Conservation (phyloP, 352 stramenopile genomes). For the Globisporangium apiculatum region DNA sequence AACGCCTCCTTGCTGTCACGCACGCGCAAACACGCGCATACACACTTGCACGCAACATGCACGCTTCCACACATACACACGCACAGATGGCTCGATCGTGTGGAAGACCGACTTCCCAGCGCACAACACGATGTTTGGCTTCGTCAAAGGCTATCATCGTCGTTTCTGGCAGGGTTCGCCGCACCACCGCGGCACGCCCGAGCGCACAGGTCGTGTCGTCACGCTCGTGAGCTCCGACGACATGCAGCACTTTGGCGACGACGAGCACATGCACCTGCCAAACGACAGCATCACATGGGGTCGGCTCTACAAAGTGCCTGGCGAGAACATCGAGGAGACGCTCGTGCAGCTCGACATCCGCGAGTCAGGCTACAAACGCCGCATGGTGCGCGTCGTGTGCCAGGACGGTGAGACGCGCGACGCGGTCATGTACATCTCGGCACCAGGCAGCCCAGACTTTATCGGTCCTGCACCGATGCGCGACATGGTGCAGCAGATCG, state of each 20-base stretch:
- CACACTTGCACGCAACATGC: too few species aligned
- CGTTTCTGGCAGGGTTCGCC: conserved; percentile 88
- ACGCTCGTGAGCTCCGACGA: conserved; percentile 79
- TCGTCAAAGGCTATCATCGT: conserved; percentile 79
- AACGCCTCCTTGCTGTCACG: background rate
- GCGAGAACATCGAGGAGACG: conserved; percentile 67
- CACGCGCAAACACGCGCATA: background rate
- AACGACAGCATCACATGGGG: conserved; percentile 76
- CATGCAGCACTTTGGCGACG: conserved; percentile 56
- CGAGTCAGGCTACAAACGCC: conserved; percentile 78
- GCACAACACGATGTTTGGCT: conserved; percentile 24
- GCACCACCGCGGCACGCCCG: conserved; percentile 77
- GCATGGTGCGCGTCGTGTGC: conserved; percentile 73
- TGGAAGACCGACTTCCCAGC: conserved; percentile 28
- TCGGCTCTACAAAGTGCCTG: conserved; percentile 79
- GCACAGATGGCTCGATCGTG: conserved; percentile 23
- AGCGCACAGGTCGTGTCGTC: conserved; percentile 73
- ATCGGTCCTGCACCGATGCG: conserved; percentile 59
- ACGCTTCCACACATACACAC: too few species aligned
- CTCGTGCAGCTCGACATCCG: conserved; percentile 79
- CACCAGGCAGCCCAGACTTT: conserved; percentile 79
- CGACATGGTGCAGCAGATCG: conserved; percentile 78
- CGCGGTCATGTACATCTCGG: conserved; percentile 82
- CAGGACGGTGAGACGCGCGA: conserved; percentile 53
- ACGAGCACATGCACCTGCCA: conserved; percentile 58